Base-by-base conservation (phyloP, 1,139 yeast genomes). In the Meyerozyma carpophila region DNA sequence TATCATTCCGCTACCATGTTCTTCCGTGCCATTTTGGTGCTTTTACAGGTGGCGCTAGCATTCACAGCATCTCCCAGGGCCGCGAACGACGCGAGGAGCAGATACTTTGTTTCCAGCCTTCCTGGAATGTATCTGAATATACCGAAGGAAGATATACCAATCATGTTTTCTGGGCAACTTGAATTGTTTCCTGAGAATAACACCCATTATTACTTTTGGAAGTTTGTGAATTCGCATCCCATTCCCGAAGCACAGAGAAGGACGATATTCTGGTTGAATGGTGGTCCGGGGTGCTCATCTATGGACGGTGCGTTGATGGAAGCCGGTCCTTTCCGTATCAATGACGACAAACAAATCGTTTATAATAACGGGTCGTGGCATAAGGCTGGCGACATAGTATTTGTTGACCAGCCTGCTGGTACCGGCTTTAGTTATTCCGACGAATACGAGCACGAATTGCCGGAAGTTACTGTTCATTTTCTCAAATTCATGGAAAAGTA, bases 301-400 rank as follows among this genome's bases (percentile, higher is more conserved):
- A 82, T 93, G 94, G 98, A 93, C 63, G 99, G 99, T 3, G 96
- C 96, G 0, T 62, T 93, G 50, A 81, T 93, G 79, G 99, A 94
- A 61, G 67, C 83, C 2, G 99, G 99, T 0, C 98, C 98, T 0
- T 78, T 90, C 46, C 70, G 96, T 46, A 73, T 90, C 16, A 63
- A 69, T 48, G 52, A 62, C 0, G 61, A 75, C 9, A 66, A 70
- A 2, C 59, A 77, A 44, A 75, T 76, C 7, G 63, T 73, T 6
- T 65, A 66, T 48, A 90, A 90, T 61, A 60, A 72, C 4, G 97
- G 96, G 0, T 77, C 95, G 2, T 93, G 98, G 98, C 83, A 84
- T 60, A 79, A 84, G 48, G 73, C 79, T 39, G 87, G 87, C 4
- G 89, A 91, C 56, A 56, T 94, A 44, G 73, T 93, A 8, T 93